phyloP scores from a whole-genome alignment of 202 grass and related monocot species.

The Digitaria exilis region DNA sequence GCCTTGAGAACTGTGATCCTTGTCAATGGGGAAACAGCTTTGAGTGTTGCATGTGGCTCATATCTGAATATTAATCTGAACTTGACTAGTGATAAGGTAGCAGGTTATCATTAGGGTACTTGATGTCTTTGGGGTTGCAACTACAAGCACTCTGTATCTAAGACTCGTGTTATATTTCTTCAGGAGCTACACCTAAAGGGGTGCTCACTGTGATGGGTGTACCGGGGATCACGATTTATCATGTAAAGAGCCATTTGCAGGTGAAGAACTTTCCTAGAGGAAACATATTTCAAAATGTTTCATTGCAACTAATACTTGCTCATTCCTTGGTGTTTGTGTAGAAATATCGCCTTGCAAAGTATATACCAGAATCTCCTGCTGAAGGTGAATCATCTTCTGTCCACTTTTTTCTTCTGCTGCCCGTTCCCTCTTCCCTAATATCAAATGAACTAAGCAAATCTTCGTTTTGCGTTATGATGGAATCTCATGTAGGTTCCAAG shows the following conservation, averaged over 20 bases:
- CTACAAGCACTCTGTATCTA: conserved; percentile 3
- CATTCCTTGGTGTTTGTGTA: conserved; percentile 44
- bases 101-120: conserved; percentile 22
- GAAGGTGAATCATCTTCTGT: conserved; percentile 62
- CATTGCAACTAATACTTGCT: conserved; percentile 32
- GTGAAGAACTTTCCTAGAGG: conserved; percentile 39
- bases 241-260: conserved; percentile 98
- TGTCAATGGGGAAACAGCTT: conserved; percentile 30
- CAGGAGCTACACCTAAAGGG: conserved; percentile 99
- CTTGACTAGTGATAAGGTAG: conserved; percentile 29
- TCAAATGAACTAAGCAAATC: conserved; percentile 15
- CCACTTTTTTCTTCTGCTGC: conserved; percentile 17
- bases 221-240: conserved; percentile 97
- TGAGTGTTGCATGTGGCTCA: conserved; percentile 24
- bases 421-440: not conserved
- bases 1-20: conserved; percentile 27
- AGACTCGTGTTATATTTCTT: conserved; percentile 20
- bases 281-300: conserved; percentile 5
- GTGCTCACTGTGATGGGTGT: conserved; percentile 98
- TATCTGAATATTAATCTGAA: conserved; percentile 7
- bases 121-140: conserved; percentile 27
- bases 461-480: conserved; percentile 35
- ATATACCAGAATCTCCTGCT: conserved; percentile 86
- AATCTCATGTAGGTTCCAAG: conserved; percentile 70
- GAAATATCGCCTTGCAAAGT: conserved; percentile 99